These are phyloP conservation scores for Mitosporidium daphniae DNA, from an alignment of 371 early-diverging fungal species.

Conservation along the genomic window DNA sequence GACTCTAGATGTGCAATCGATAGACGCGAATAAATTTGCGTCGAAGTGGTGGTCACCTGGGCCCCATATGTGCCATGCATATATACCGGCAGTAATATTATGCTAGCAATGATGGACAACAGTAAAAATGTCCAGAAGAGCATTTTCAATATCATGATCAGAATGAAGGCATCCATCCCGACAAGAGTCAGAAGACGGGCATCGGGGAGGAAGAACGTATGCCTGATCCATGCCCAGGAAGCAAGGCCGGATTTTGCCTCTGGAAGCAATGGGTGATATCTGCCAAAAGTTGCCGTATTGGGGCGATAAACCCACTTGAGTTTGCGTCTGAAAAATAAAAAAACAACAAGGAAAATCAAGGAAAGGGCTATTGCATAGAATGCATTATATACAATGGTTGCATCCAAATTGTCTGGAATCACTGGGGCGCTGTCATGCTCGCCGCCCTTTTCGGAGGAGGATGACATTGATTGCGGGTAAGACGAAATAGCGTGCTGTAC, in stretches of 20 bases:
- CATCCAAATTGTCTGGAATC: too few relatives aligned
- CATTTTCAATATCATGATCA: constrained; percentile 9
- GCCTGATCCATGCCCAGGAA: constrained; percentile 7
- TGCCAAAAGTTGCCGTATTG: too few relatives aligned
- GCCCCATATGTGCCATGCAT: constrained; percentile 1
- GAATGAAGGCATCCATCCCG: constrained; percentile 11
- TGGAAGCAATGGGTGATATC: constrained; percentile 6
- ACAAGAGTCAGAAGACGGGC: constrained; percentile 6
- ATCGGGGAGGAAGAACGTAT: constrained; percentile 6
- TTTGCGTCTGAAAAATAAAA: constrained; percentile 6
- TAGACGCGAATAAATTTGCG: constrained; percentile 4
- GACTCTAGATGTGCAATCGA: constrained; percentile 1
- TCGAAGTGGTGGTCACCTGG: too few relatives aligned
- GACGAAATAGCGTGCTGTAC: too few relatives aligned
- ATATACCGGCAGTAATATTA: constrained; percentile 6
- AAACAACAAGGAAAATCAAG: constrained; percentile 5
- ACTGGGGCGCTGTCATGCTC: too few relatives aligned
- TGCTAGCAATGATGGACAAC: constrained; percentile 4
- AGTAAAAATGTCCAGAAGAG: constrained; percentile 4
- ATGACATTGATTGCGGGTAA: too few relatives aligned
- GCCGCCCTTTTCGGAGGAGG: too few relatives aligned
- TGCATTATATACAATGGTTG: too few relatives aligned
- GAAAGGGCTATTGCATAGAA: too few relatives aligned
- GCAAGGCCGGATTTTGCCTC: constrained; percentile 6
- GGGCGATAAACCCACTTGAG: constrained; percentile 8